Conservation (phyloP, 2,329 filamentous ascomycete species). For the Botrytis porri region DNA sequence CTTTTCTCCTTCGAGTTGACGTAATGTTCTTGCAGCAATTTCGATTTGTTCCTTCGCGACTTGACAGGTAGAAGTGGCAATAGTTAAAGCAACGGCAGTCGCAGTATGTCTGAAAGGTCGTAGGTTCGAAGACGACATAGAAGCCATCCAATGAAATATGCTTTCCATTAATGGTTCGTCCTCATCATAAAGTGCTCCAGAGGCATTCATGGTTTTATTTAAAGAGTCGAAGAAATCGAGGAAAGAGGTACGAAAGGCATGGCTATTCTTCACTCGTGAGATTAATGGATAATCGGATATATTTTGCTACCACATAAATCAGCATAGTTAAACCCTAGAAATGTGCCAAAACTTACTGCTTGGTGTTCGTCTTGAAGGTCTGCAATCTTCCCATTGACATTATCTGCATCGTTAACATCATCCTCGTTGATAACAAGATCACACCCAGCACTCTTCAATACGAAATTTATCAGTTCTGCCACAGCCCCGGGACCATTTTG, state of each 20-base stretch:
- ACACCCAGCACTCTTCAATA: conserved; percentile 73
- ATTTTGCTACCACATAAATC: conserved; percentile 52
- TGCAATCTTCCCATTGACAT: conserved; percentile 70
- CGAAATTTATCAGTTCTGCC: conserved; percentile 63
- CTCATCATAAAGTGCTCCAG: conserved; percentile 74
- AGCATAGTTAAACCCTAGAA: not conserved
- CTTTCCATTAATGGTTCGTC: conserved; percentile 75
- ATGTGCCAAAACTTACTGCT: conserved; percentile 52
- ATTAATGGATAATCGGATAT: conserved; percentile 91
- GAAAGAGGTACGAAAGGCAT: conserved; percentile 74
- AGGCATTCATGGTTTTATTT: conserved; percentile 74
- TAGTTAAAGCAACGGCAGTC: conserved; percentile 76
- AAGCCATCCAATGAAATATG: conserved; percentile 81
- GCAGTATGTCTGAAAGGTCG: conserved; percentile 93
- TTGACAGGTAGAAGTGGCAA: conserved; percentile 74
- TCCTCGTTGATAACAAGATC: conserved; percentile 73
- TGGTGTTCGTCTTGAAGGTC: conserved; percentile 90
- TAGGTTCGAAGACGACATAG: conserved; percentile 83
- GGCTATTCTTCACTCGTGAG: conserved; percentile 71
- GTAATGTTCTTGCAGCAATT: conserved; percentile 70
- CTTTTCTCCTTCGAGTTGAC: conserved; percentile 75
- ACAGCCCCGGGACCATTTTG: conserved; percentile 53
- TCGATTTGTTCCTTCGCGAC: conserved; percentile 69
- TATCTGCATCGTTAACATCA: conserved; percentile 87
- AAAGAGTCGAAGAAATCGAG: conserved; percentile 76